Base-by-base conservation (phyloP, 1,284 basidiomycete genomes). In the Trichosporon sp. region DNA sequence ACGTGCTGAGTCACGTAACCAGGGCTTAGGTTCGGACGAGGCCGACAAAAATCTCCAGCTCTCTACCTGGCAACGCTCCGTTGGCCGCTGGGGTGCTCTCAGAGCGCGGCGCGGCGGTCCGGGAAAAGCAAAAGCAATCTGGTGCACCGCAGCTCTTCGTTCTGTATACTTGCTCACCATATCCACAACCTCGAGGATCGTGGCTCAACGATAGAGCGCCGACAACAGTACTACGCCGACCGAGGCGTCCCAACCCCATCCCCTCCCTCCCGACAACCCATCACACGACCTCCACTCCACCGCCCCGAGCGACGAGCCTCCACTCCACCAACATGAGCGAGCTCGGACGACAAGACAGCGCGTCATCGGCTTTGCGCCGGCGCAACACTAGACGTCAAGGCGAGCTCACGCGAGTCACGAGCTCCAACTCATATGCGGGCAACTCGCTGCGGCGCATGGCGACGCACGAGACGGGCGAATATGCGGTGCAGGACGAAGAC, bases 401-500 rank as follows among this genome's bases (percentile, higher is more conserved):
- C 29, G 56, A 60, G 56, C 62, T 69, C 1, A 21, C 62, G 38
- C 68, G 68, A 25, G 62, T 42, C 12, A 23, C 38, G 18, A 65
- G 64, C 23, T 23, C 23, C 3, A 25, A 21, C 23, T 69, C 65
- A 11, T 62, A 69, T 34, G 68, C 68, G 0, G 68, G 65, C 1
- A 62, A 42, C 13, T 64, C 62, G 25, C 65, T 82, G 27, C 68
- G 79, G 25, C 75, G 79, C 15, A 82, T 82, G 78, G 77, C 78
- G 9, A 81, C 80, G 29, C 78, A 81, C 68, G 80, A 82, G 69
- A 82, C 79, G 1, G 80, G 80, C 18, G 76, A 76, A n/a, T 70
- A 72, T 7, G 72, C 66, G 5, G 65, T 67, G 7, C 60, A 63
- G n/a, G 68, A 78, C 68, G 69, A 38, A 7, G 71, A 67, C 29